phyloP scores from a whole-genome alignment of 2,329 filamentous ascomycete genomes.

The Orbilia blumenaviensis region DNA sequence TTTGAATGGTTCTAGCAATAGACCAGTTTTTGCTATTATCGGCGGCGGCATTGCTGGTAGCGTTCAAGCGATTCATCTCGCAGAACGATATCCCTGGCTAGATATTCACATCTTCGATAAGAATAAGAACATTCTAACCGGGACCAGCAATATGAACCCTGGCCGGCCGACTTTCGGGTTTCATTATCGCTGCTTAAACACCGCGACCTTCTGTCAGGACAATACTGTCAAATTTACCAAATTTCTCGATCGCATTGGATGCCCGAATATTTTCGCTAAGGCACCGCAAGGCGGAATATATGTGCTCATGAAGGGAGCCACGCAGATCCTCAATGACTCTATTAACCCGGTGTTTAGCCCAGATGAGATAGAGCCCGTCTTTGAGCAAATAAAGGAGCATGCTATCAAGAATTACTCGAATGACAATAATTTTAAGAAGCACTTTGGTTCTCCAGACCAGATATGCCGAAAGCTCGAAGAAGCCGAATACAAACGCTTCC shows the following conservation, averaged over 20 bases:
- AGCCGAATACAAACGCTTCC: slow-evolving; percentile 17
- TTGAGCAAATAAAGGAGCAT: slow-evolving; percentile 26
- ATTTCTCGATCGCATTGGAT: slow-evolving; percentile 23
- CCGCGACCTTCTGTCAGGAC: slow-evolving; percentile 27
- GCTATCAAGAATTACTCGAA: slow-evolving; percentile 24
- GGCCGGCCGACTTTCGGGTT: slow-evolving; percentile 31
- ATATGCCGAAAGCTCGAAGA: slow-evolving; percentile 28
- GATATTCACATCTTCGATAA: slow-evolving; percentile 27
- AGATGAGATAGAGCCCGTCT: slow-evolving; percentile 22
- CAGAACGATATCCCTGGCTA: slow-evolving; percentile 20
- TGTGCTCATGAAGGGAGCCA: slow-evolving; percentile 17
- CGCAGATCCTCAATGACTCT: slow-evolving; percentile 1
- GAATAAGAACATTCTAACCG: slow-evolving; percentile 26
- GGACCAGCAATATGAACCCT: slow-evolving; percentile 32
- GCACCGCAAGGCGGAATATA: slow-evolving; percentile 27
- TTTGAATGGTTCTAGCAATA: slow-evolving; percentile 1
- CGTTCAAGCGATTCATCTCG: slow-evolving; percentile 29
- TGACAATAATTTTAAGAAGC: slow-evolving; percentile 26
- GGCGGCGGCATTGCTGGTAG: slow-evolving; percentile 34
- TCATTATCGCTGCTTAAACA: slow-evolving; percentile 30
- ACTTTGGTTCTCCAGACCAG: slow-evolving; percentile 23
- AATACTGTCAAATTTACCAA: slow-evolving; percentile 39
- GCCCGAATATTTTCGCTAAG: slow-evolving; percentile 29
- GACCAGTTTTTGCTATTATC: slow-evolving; percentile 19
- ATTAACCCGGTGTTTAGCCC: slow-evolving; percentile 23